Evolutionary conservation across 169 alveolate species (phyloP).

Genomic region (Blepharisma undulans): DNA sequence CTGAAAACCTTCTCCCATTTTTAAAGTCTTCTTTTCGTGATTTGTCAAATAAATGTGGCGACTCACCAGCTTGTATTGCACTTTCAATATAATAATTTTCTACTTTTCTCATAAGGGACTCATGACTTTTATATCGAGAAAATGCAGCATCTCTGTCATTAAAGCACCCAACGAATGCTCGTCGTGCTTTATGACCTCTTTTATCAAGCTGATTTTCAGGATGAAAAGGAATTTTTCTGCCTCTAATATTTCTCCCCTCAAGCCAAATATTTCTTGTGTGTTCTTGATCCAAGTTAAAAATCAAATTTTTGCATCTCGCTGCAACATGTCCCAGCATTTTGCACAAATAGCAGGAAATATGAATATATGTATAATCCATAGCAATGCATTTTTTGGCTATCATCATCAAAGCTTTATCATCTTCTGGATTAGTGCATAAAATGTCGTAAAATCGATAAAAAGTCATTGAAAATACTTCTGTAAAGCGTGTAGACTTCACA

Average conservation of each 20-base stretch:
- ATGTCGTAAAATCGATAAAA: not conserved
- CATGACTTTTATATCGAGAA: not conserved
- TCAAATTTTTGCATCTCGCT: not conserved
- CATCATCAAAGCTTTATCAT: not conserved
- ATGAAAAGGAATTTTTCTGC: not conserved
- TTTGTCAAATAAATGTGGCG: not conserved
- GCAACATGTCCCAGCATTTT: constrained; percentile 34
- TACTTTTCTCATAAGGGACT: not conserved
- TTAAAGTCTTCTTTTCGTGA: not conserved
- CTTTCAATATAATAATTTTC: not conserved
- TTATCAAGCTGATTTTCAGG: not conserved
- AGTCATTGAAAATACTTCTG: not conserved
- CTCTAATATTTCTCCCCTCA: not conserved
- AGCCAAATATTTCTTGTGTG: not conserved
- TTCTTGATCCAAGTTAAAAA: constrained; percentile 1
- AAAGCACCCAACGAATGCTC: not conserved
- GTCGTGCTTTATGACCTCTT: not conserved
- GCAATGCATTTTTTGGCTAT: not conserved
- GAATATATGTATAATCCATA: not conserved
- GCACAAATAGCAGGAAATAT: constrained; percentile 29
- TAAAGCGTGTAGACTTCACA: constrained; percentile 50
- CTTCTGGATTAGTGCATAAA: not conserved
- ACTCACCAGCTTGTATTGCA: not conserved
- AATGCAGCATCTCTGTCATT: not conserved
- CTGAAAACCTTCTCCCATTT: not conserved